Percentiles rank a stretch among this genome's conserved stretches.
phyloP scores from a whole-genome alignment of 2,329 filamentous ascomycete genomes.

The Arachnopeziza araneosa region DNA sequence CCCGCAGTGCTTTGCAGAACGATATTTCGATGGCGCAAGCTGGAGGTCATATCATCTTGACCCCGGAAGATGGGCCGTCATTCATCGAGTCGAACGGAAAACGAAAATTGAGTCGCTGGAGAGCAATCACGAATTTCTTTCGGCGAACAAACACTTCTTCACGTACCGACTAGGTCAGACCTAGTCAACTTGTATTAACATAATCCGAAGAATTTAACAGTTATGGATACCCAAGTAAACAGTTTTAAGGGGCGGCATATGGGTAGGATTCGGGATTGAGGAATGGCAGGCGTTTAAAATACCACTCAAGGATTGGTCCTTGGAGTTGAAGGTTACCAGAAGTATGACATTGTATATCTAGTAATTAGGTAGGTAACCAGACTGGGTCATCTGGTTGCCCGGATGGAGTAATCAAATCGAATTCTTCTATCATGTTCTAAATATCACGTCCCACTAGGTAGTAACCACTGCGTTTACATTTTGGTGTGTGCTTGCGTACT shows the following conservation, averaged over 20 bases:
- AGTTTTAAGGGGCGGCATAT: neutral
- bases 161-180: neutral
- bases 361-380: neutral
- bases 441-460: neutral
- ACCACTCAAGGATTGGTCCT: neutral
- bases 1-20: slow-evolving; percentile 9
- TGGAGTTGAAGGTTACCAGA: neutral
- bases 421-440: neutral
- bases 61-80: neutral
- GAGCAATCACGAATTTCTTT: slow-evolving; percentile 24
- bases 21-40: neutral
- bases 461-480: neutral
- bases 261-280: neutral
- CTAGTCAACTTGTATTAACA: neutral
- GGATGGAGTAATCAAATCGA: neutral
- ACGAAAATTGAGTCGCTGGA: slow-evolving; percentile 24
- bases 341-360: neutral
- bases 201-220: neutral
- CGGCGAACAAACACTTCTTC: slow-evolving; percentile 10
- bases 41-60: slow-evolving; percentile 12
- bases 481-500: neutral
- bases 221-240: neutral
- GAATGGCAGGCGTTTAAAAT: neutral
- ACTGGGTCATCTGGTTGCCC: neutral
- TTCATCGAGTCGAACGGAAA: slow-evolving; percentile 9